Evolutionary conservation across 1,139 yeast species (phyloP), one percentile per base, ranked within the genome.

Genomic region (Petasospora rhodanensis): DNA sequence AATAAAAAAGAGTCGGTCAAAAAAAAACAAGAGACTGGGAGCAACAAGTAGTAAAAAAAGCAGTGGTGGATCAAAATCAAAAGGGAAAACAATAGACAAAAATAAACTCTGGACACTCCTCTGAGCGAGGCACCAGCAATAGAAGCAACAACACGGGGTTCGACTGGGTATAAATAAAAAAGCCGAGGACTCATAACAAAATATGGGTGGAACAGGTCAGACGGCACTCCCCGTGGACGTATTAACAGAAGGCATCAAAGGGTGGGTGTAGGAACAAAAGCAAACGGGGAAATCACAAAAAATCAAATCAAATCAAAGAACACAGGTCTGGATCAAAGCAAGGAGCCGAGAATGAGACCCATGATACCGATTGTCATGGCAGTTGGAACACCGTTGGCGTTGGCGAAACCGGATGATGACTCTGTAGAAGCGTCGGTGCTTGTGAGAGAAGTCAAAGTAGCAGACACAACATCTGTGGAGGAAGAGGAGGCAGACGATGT

Each of bases 321-420:
- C 7, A 12, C 14, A 9, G 8, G n/a, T 10, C 15, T 8, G 14
- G 14, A 40, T 55, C 61, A 70, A 40, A 71, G 55, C 43, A 73
- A 64, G 36, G 73, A 71, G 46, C 73, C 75, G 47, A 67, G 56
- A 28, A 70, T 63, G 42, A 73, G 59, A 53, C 77, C 79, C 35
- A 70, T 55, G 34, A 71, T 51, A 47, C 79, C 78, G 37, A 71
- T 51, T 15, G 71, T 60, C 37, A 70, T 56, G 47, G 64, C 63
- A 43, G 52, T 55, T 56, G 62, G 47, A 47, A 58, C 41, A 46
- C 43, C 35, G 14, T 43, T 24, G 8, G 28, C 40, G 15, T 36
- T 39, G 32, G 50, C 58, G 29, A 59, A 59, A 32, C 64, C 73
- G 27, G 56, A 63, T 31, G 59, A 61, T 14, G 57, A 43, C 10